Base-by-base conservation (phyloP, 495 filamentous ascomycete genomes). In the Bombardia bombarda region DNA sequence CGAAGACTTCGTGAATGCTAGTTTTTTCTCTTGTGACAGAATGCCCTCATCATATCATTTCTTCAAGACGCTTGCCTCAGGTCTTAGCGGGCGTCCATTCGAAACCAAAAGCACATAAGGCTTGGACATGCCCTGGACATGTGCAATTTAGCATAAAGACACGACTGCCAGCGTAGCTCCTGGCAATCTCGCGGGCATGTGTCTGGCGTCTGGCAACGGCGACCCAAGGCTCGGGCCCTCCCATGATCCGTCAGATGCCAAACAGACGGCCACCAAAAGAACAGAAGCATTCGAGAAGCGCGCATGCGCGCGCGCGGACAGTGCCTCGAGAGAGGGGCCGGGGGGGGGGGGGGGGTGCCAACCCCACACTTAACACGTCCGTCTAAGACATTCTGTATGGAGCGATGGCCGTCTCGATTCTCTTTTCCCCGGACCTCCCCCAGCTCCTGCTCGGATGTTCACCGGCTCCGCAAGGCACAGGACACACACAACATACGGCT, bases 121-220 rank as follows among this genome's bases (percentile, higher is more conserved):
- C 49, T 51, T 50, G 40, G 26, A 17, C 39, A 37, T 33, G 23
- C 32, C 47, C 41, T 51, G 55, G 24, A 10, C 10, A 9, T 17
- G 9, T 45, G 9, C 45, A 42, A 57, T 61, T 61, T 61, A 61
- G 58, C 56, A 61, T 61, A 61, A 61, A 61, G 38, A 52, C 53
- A 46, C 50, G 49, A 32, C 47, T 43, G 52, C 36, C 47, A 50
- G 45, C 42, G 44, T 46, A 26, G 56, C 43, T 51, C 53, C 50
- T 52, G 41, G 45, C 41, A 59, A 59, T 57, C 50, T 60, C 53
- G 49, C 41, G 34, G 43, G 32, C 42, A 38, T 40, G 39, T 46
- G 34, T 21, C 35, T 31, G 42, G 26, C 42, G 43, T 49, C 37
- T 49, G 23, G 32, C 20, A 35, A 30, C 42, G 31, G 41, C 38